Conservation (phyloP, 257 asterid species). For the Primulina tabacum region DNA sequence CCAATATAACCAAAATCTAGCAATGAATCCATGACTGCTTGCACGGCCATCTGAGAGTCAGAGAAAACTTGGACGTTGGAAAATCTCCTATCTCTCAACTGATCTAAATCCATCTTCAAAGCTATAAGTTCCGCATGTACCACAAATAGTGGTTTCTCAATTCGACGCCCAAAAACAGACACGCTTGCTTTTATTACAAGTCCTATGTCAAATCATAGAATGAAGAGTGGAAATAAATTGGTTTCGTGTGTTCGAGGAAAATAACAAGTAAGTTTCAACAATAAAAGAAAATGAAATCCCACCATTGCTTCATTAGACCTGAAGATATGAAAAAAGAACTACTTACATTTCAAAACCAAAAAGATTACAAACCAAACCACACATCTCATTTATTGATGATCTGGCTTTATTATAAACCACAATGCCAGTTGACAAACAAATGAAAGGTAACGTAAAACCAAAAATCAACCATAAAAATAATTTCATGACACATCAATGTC, state of each 20-base stretch:
- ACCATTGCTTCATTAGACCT: slow-evolving; percentile 40
- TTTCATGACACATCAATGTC: slow-evolving; percentile 43
- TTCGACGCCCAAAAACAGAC: too few species aligned
- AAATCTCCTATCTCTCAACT: too few species aligned
- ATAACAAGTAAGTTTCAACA: slow-evolving; percentile 34
- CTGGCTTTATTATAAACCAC: background rate
- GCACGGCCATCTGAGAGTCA: too few species aligned
- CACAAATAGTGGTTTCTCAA: too few species aligned
- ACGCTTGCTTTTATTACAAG: background rate
- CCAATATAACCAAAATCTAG: too few species aligned
- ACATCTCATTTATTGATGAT: too few species aligned
- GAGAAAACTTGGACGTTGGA: too few species aligned
- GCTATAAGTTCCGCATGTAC: too few species aligned
- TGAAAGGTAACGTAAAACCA: slow-evolving; percentile 14
- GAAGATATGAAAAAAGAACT: slow-evolving; percentile 30
- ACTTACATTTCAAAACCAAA: slow-evolving; percentile 21
- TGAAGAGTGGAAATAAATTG: slow-evolving; percentile 3
- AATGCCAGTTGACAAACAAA: slow-evolving; percentile 11
- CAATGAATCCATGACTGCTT: too few species aligned
- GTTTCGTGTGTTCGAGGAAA: slow-evolving; percentile 11
- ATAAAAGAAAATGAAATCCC: slow-evolving; percentile 45
- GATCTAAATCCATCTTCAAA: too few species aligned
- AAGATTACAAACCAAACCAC: background rate
- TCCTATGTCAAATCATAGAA: slow-evolving; percentile 17
- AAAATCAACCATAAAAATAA: background rate